Conservation (phyloP, 2,329 filamentous ascomycete genomes). For the Fusarium sp. region DNA sequence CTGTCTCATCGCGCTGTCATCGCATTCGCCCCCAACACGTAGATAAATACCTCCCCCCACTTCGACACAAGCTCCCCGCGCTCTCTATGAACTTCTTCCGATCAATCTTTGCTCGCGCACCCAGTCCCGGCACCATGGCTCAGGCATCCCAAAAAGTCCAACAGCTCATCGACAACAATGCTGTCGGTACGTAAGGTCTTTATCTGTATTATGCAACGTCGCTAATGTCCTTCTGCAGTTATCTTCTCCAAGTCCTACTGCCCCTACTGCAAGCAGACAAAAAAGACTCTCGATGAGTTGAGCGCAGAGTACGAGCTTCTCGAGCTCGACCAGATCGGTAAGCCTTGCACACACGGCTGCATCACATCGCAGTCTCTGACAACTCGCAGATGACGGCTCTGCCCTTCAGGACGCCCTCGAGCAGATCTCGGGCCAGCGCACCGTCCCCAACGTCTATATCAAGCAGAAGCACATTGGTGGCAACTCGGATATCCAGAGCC, state of each 20-base stretch:
- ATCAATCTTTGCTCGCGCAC: conserved; percentile 72
- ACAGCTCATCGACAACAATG: conserved; percentile 86
- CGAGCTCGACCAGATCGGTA: conserved; percentile 88
- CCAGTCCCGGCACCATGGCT: conserved; percentile 76
- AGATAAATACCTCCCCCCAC: conserved; percentile 36
- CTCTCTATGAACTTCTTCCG: conserved; percentile 71
- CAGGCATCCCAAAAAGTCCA: conserved; percentile 85
- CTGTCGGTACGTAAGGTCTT: conserved; percentile 71
- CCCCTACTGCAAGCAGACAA: conserved; percentile 86
- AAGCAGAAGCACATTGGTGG: conserved; percentile 90
- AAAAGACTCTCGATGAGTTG: conserved; percentile 74
- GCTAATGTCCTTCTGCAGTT: conserved; percentile 57
- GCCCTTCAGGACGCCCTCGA: conserved; percentile 85
- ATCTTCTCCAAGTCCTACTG: conserved; percentile 98
- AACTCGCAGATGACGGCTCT: conserved; percentile 74
- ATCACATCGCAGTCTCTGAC: conserved; percentile 27
- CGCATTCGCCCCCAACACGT: conserved; percentile 5
- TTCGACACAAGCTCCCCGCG: background rate
- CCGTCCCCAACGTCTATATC: conserved; percentile 97
- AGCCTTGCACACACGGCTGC: conserved; percentile 48
- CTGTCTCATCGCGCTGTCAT: conserved; percentile 22
- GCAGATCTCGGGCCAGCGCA: conserved; percentile 82
- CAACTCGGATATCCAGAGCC: conserved; percentile 81
- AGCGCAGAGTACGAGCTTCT: conserved; percentile 78
- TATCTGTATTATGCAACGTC: background rate